These are phyloP conservation scores for Rhododendron ovatum DNA, from an alignment of 148 eudicot genomes.

Conservation along the genomic window DNA sequence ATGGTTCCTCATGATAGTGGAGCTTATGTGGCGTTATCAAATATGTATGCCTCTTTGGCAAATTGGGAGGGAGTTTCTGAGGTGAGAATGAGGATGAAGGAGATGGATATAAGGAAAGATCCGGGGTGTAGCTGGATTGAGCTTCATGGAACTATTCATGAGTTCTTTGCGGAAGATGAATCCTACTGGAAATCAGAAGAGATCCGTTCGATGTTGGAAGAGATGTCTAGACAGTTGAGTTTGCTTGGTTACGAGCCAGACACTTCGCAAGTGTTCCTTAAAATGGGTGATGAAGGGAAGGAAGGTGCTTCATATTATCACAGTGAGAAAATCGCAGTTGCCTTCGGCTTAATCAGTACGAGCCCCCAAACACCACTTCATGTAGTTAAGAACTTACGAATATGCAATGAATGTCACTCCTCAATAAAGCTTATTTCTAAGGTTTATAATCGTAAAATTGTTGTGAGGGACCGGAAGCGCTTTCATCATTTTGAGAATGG, in stretches of 20 bases:
- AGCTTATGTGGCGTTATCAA: constrained; percentile 59
- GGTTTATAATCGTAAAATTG: constrained; percentile 36
- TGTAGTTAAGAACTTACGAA: constrained; percentile 56
- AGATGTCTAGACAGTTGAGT: constrained; percentile 38
- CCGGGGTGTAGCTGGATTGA: constrained; percentile 78
- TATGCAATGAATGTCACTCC: constrained; percentile 63
- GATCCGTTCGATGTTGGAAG: constrained; percentile 50
- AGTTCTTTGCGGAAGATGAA: constrained; percentile 60
- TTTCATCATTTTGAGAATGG: constrained; percentile 68
- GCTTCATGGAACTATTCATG: constrained; percentile 53
- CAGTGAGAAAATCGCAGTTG: constrained; percentile 61
- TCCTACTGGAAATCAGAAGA: constrained; percentile 44
- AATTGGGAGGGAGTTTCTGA: constrained; percentile 50
- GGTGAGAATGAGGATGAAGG: constrained; percentile 49
- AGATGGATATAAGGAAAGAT: constrained; percentile 49
- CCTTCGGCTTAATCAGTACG: constrained; percentile 63
- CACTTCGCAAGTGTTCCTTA: constrained; percentile 48
- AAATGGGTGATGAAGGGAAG: constrained; percentile 50
- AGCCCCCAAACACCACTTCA: constrained; percentile 40
- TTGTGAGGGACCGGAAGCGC: constrained; percentile 52
- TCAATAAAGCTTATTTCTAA: constrained; percentile 50
- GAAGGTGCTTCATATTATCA: constrained; percentile 36
- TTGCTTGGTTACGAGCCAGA: constrained; percentile 45
- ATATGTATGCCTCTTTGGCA: constrained; percentile 52
- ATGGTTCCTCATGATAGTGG: constrained; percentile 59